Evolutionary conservation across 179 eudicot genomes (phyloP).

Genomic region (Silene coronaria): DNA sequence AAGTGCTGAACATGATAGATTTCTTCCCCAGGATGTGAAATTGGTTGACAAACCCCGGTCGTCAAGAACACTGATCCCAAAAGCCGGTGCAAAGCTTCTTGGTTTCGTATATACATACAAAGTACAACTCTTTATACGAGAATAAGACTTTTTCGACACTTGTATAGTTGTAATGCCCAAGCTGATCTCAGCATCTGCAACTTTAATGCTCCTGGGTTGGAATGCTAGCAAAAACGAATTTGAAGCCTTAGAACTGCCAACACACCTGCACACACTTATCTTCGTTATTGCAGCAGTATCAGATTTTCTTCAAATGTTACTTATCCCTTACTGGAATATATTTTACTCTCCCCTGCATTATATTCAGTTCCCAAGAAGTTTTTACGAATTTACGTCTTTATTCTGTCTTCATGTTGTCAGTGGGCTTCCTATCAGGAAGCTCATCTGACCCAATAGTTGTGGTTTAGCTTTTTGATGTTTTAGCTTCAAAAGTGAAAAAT

Average conservation of each 20-base stretch:
- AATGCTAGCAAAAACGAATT: constrained; percentile 49
- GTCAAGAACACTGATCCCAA: constrained; percentile 49
- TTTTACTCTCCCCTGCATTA: constrained; percentile 12
- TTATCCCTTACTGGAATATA: constrained; percentile 10
- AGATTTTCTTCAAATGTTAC: constrained; percentile 25
- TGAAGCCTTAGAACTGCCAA: constrained; percentile 51
- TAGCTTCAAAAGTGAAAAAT: background rate
- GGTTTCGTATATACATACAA: constrained; percentile 38
- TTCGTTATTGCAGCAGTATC: constrained; percentile 43
- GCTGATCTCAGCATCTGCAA: constrained; percentile 56
- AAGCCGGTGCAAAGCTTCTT: constrained; percentile 41
- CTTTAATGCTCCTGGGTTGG: constrained; percentile 54
- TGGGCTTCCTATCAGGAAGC: background rate
- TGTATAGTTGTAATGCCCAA: constrained; percentile 44
- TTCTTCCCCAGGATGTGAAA: constrained; percentile 22
- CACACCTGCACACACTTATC: constrained; percentile 83
- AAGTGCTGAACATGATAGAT: constrained; percentile 23
- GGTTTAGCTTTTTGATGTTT: background rate
- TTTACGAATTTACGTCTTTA: background rate
- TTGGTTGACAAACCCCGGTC: constrained; percentile 31
- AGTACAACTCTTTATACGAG: constrained; percentile 38
- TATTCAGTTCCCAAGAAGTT: background rate
- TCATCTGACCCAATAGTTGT: constrained; percentile 6
- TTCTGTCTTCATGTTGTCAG: constrained; percentile 1
- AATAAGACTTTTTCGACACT: constrained; percentile 48